Conservation (phyloP, 495 filamentous ascomycete species). For the Baudoinia panamericana region DNA sequence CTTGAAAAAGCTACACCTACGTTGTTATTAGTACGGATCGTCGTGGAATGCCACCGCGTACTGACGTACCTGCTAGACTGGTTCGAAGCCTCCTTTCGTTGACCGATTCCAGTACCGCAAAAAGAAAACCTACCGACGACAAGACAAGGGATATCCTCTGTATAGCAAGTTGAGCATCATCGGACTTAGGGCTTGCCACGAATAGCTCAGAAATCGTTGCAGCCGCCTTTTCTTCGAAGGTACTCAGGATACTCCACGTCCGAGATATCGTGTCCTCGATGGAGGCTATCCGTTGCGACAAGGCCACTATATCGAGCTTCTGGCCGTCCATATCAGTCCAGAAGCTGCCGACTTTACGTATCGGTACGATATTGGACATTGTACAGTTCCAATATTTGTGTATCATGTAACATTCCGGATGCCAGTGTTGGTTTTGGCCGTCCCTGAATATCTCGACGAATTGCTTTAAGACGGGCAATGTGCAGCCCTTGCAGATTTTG, state of each 20-base stretch:
- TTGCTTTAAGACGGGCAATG: constrained; percentile 96
- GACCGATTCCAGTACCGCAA: too few species aligned
- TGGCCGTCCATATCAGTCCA: constrained; percentile 63
- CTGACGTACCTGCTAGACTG: constrained; percentile 94
- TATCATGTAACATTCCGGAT: constrained; percentile 99
- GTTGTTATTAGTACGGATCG: constrained; percentile 14
- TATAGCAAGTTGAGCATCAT: too few species aligned
- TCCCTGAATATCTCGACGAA: constrained; percentile 98
- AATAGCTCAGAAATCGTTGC: constrained; percentile 85
- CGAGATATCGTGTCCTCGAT: constrained; percentile 96
- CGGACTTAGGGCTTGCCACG: too few species aligned
- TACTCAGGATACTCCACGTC: constrained; percentile 95
- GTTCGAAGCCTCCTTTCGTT: too few species aligned
- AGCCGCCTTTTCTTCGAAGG: constrained; percentile 98
- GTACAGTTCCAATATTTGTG: constrained; percentile 99
- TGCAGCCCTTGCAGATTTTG: constrained; percentile 88
- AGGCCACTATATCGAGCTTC: constrained; percentile 75
- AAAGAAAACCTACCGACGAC: too few species aligned
- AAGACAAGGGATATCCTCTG: too few species aligned
- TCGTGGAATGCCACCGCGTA: constrained; percentile 70
- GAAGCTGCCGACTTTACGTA: constrained; percentile 52
- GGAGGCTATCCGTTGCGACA: too few species aligned
- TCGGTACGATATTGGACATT: constrained; percentile 44
- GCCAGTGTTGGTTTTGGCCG: constrained; percentile 97
- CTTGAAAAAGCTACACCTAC: constrained; percentile 71